Evolutionary conservation across 371 early-diverging fungal species (phyloP), one percentile per base, ranked within the genome.

Genomic region (Zychaea mexicana): DNA sequence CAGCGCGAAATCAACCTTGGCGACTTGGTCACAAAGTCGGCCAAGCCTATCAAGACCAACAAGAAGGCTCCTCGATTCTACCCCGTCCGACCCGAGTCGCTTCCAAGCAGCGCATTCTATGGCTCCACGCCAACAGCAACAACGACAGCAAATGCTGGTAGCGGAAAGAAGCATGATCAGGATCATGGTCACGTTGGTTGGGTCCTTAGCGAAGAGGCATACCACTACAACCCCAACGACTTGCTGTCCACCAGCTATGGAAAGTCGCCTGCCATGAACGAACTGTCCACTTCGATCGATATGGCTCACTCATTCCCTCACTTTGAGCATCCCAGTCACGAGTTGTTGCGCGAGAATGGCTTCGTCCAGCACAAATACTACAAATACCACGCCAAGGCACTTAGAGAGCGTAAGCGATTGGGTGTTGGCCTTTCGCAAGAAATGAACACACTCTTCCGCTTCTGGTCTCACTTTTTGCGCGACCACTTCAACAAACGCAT

Each of bases 391-490:
- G 91, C 90, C 67, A 92, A 94, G 81, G 98, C 98, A n/a, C 76
- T 96, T 38, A 90, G 88, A 60, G 98, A 97, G 72, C 96, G 98
- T 69, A 94, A 94, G 77, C 87, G 88, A 58, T 84, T 90, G 36
- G 98, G 98, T 15, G 82, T 86, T n/a, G 97, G 98, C 15, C 92
- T 89, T 24, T 93, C 94, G n/a, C 96, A 94, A 63, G 98, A 96
- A 72, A 97, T 97, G 98, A 97, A 97, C 84, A 96, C 97, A 3
- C 78, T 97, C 61, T 97, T 92, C 89, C 90, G 97, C 21, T 98
- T 98, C 92, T 98, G 98, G 98, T 94, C 93, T 57, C 96, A 98
- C 80, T 98, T 96, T 73, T 82, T 98, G 75, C 94, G 97, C 73
- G 96, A 96, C 74, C 92, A 94, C 69, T 96, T 90, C 71, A 96